Evolutionary conservation across 495 filamentous ascomycete genomes (phyloP).

Genomic region (Trichoderma orchidacearum): DNA sequence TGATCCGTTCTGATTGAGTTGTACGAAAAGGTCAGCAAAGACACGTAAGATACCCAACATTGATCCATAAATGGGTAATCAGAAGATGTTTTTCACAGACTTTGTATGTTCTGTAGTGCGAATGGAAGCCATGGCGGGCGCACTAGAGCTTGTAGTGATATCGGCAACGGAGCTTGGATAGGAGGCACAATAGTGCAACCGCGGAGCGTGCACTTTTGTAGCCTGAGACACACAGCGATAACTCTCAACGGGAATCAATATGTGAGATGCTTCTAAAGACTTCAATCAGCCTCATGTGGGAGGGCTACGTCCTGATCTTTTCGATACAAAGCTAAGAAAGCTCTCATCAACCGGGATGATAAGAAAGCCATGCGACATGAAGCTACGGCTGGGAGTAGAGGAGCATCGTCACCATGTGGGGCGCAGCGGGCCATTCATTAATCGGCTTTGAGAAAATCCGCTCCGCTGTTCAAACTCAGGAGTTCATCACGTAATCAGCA

Average conservation of each 20-base stretch:
- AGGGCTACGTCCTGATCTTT: background rate
- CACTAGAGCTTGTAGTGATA: background rate
- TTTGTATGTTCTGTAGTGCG: conserved; percentile 1
- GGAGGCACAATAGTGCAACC: background rate
- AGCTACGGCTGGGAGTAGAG: background rate
- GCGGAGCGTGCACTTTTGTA: background rate
- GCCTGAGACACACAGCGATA: background rate
- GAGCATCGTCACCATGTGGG: conserved; percentile 1
- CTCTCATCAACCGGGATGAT: background rate
- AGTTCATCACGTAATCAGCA: no score
- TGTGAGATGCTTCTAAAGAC: background rate
- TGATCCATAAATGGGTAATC: no score
- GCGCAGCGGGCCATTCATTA: background rate
- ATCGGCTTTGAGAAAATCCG: background rate
- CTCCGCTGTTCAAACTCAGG: no score
- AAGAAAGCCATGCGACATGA: background rate
- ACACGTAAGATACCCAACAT: no score
- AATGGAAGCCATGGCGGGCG: conserved; percentile 3
- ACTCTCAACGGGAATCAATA: background rate
- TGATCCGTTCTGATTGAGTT: conserved; percentile 58
- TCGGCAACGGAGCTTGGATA: background rate
- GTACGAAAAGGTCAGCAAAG: conserved; percentile 10
- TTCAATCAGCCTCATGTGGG: background rate
- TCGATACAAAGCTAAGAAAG: background rate
- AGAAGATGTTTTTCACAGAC: conserved; percentile 2